These are phyloP conservation scores for Xylaria intraflava DNA, from an alignment of 495 filamentous ascomycete species.

Conservation along the genomic window DNA sequence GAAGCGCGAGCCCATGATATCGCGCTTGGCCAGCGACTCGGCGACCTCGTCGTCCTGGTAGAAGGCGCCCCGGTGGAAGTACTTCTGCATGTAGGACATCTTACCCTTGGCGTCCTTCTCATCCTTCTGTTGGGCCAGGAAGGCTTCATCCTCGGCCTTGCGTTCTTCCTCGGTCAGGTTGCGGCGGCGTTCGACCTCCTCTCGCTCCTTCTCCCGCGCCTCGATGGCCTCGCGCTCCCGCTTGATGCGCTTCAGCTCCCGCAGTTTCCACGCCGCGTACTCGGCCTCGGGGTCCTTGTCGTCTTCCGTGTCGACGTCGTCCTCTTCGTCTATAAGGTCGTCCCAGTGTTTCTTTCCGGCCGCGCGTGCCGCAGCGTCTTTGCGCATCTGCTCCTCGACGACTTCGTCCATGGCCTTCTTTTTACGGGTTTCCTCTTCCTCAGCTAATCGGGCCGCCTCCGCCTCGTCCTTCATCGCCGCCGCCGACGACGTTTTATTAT, in stretches of 20 bases:
- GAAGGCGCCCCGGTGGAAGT: conserved; percentile 95
- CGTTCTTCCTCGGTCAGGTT: conserved; percentile 85
- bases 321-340: conserved; percentile 69
- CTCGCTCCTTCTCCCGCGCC: conserved; percentile 72
- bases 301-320: conserved; percentile 83
- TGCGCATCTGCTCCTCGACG: conserved; percentile 81
- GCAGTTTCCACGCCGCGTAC: conserved; percentile 85
- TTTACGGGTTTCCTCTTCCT: conserved; percentile 51
- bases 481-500: conserved; percentile 8
- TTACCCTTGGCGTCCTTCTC: conserved; percentile 81
- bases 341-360: conserved; percentile 80
- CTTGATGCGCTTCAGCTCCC: conserved; percentile 82
- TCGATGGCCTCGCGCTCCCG: conserved; percentile 82
- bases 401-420: conserved; percentile 66
- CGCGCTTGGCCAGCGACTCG: conserved; percentile 64
- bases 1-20: conserved; percentile 73
- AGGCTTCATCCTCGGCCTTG: conserved; percentile 75
- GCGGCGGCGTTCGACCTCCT: conserved; percentile 81
- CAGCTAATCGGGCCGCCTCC: conserved; percentile 26
- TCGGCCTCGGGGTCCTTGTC: conserved; percentile 84
- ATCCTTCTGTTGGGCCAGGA: conserved; percentile 70
- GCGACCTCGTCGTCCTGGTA: conserved; percentile 73
- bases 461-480: conserved; percentile 19
- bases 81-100: conserved; percentile 89
- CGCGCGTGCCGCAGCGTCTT: conserved; percentile 66